Percentiles rank a stretch among this genome's conserved stretches.
Evolutionary conservation across 257 asterid species (phyloP).

Genomic region (Cruciata laevipes): DNA sequence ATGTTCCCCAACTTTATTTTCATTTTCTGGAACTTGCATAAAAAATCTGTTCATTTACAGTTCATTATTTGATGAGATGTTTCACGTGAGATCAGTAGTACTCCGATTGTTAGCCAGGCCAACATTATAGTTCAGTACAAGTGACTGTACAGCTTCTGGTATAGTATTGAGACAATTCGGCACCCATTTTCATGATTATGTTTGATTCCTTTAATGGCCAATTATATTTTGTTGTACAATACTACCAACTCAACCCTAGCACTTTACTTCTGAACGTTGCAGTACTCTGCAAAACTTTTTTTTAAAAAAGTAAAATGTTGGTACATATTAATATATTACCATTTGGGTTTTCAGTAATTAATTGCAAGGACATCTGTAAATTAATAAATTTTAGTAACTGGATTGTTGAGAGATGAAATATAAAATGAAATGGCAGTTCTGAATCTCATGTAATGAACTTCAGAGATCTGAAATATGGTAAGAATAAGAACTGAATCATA

Average conservation of each 20-base stretch:
- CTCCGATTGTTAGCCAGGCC: not conserved
- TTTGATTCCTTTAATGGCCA: conserved; percentile 3
- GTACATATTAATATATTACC: too few species aligned
- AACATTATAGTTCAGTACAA: not conserved
- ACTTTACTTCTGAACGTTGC: not conserved
- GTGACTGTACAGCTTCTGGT: not conserved
- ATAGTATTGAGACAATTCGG: not conserved
- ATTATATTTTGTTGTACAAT: not conserved
- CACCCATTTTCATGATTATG: conserved; percentile 12
- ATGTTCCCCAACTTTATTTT: not conserved
- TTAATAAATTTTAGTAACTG: too few species aligned
- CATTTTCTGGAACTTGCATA: not conserved
- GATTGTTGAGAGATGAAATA: too few species aligned
- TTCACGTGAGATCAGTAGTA: not conserved
- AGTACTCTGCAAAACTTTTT: not conserved
- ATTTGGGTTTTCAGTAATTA: too few species aligned
- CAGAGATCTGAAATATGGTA: too few species aligned
- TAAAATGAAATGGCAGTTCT: too few species aligned
- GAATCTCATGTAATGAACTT: too few species aligned
- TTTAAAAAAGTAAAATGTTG: too few species aligned
- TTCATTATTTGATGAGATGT: not conserved
- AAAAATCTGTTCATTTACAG: not conserved
- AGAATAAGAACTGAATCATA: too few species aligned
- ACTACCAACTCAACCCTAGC: not conserved
- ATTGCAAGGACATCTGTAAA: too few species aligned